Evolutionary conservation across 1,284 basidiomycete genomes (phyloP).

Genomic region (Cryptococcus sp.): DNA sequence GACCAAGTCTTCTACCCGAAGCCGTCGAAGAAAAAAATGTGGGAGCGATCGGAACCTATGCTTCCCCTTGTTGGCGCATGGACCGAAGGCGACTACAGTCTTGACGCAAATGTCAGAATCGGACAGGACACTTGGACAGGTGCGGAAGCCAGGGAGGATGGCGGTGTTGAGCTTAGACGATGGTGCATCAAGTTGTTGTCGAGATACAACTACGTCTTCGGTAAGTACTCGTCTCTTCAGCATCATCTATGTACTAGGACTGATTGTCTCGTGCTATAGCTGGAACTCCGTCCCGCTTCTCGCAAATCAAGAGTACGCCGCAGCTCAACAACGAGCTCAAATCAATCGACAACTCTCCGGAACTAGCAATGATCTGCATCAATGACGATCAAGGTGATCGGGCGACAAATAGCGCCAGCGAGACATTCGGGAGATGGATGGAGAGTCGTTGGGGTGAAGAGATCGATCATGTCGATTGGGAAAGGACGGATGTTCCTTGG

Average conservation of each 20-base stretch:
- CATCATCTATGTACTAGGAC: no score
- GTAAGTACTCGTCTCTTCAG: conserved; percentile 19
- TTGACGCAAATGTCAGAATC: conserved; percentile 25
- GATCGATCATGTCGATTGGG: conserved; percentile 18
- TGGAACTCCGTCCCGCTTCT: conserved; percentile 1
- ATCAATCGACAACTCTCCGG: not conserved
- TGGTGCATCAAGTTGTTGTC: conserved; percentile 46
- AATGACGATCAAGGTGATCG: conserved; percentile 43
- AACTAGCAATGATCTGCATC: conserved; percentile 28
- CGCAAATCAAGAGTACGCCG: not conserved
- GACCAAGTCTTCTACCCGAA: conserved; percentile 20
- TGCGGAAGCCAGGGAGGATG: conserved; percentile 15
- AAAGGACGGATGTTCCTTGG: conserved; percentile 11
- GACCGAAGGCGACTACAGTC: conserved; percentile 27
- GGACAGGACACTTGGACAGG: conserved; percentile 43
- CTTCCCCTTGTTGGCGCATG: conserved; percentile 31
- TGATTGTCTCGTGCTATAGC: no score
- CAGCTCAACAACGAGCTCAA: not conserved
- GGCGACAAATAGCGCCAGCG: not conserved
- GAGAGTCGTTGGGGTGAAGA: conserved; percentile 16
- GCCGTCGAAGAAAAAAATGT: conserved; percentile 3
- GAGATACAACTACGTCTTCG: conserved; percentile 41
- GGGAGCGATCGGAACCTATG: conserved; percentile 27
- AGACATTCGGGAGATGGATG: conserved; percentile 21
- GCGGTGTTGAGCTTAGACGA: conserved; percentile 29